These are phyloP conservation scores for Veloboletus limbatus DNA, from an alignment of 1,284 basidiomycete species.

Conservation along the genomic window DNA sequence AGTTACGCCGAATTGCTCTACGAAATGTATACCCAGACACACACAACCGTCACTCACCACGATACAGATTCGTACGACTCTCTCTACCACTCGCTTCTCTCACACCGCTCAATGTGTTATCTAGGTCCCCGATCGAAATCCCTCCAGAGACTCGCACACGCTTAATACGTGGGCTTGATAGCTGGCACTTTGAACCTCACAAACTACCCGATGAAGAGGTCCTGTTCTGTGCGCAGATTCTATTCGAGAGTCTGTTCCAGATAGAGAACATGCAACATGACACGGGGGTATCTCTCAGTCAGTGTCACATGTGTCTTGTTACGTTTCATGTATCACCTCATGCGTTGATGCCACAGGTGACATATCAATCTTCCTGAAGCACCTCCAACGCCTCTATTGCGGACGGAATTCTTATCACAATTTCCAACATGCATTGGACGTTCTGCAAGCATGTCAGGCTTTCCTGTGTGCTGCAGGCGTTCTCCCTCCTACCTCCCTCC, in stretches of 20 bases:
- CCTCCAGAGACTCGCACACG: conserved; percentile 43
- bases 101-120: conserved; percentile 23
- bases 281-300: conserved; percentile 64
- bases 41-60: conserved; percentile 64
- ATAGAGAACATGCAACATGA: conserved; percentile 72
- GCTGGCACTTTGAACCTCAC: conserved; percentile 88
- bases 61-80: conserved; percentile 44
- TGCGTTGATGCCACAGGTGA: conserved; percentile 46
- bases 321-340: conserved; percentile 22
- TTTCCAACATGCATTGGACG: conserved; percentile 92
- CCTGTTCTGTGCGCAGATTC: conserved; percentile 72
- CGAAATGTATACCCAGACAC: conserved; percentile 79
- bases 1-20: conserved; percentile 76
- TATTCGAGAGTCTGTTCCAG: conserved; percentile 72
- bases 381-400: conserved; percentile 84
- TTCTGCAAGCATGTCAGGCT: conserved; percentile 86
- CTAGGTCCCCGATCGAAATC: conserved; percentile 35
- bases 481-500: conserved; percentile 70
- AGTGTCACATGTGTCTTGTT: conserved; percentile 35
- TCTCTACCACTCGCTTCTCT: conserved; percentile 9
- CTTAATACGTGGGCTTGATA: conserved; percentile 65
- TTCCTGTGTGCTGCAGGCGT: conserved; percentile 77
- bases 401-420: conserved; percentile 93
- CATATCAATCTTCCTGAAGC: conserved; percentile 73
- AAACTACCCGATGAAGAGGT: conserved; percentile 76